Evolutionary conservation across 768 basidiomycete species (phyloP), one percentile per base, ranked within the genome.

Genomic region (Ramaria sp.): DNA sequence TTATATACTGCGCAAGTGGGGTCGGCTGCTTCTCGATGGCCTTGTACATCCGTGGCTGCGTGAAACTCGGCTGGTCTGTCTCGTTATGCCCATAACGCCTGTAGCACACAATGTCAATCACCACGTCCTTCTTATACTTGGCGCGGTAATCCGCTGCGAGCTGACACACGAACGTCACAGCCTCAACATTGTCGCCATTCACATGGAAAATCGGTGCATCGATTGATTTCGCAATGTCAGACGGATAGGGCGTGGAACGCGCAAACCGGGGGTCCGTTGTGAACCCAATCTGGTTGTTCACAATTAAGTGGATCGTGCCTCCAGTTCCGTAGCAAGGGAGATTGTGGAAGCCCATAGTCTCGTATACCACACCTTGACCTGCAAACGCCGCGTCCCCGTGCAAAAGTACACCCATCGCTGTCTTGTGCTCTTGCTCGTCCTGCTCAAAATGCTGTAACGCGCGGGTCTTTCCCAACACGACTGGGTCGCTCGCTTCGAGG

Each of bases 51-150:
- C 89, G 79, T 6, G 96, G 96, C 68, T 99, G 96, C 9, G 96
- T 98, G 75, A 99, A 99, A 68, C 82, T 87, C 24, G 96, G 96
- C 68, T 99, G 96, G 65, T 99, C 96, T 9, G 93, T 97, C 70
- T 99, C 96, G 69, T 99, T 99, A 73, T 99, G 96, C n/a, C 96
- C 96, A 66, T 98, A 83, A 52, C 93, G 91, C 59, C 96, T 88
- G 74, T 97, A 99, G 72, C 96, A 99, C 55, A 99, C 94, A 55
- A 99, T 91, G 69, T 99, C 95, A 58, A 99, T 72, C 63, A 99
- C 95, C 59, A 99, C 95, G 66, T 99, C 96, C 74, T 89, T 94
- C 78, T 95, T 96, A 78, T 84, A 99, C 71, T 92, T 95, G 61
- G 95, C 93, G 48, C 95, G 85, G 72, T 91, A 99, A 68, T 99